phyloP scores from a whole-genome alignment of 345 rosid genomes.

The Syzygium oleosum region DNA sequence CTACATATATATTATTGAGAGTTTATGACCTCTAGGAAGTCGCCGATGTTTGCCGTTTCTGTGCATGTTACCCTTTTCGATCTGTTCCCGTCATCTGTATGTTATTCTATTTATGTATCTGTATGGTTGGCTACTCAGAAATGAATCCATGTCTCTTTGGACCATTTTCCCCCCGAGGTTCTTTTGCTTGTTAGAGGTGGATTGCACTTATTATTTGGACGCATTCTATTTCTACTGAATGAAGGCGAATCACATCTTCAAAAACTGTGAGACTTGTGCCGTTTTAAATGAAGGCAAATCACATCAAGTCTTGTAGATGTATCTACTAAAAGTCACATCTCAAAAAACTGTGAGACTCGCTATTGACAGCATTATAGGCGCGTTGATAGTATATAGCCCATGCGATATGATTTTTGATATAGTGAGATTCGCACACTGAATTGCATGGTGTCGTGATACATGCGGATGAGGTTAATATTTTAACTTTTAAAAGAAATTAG shows the following conservation, averaged over 20 bases:
- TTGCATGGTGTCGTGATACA: too few species aligned
- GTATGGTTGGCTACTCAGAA: not conserved
- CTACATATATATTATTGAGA: not conserved
- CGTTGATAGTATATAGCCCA: rapidly evolving
- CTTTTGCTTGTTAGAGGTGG: not conserved
- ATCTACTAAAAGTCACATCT: too few species aligned
- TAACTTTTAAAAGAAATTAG: not conserved
- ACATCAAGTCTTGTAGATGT: rapidly evolving
- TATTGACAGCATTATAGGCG: rapidly evolving
- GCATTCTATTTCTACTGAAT: not conserved
- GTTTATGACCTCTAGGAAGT: not conserved
- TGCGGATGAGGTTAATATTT: rapidly evolving
- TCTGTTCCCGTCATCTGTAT: not conserved
- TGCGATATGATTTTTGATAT: too few species aligned
- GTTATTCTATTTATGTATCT: not conserved
- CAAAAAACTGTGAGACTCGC: rapidly evolving
- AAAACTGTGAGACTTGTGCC: rapidly evolving
- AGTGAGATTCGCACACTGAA: rapidly evolving
- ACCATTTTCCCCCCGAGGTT: not conserved
- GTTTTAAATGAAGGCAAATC: not conserved
- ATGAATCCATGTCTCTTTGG: not conserved
- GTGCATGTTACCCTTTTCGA: not conserved
- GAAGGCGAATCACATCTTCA: rapidly evolving
- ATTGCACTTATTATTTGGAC: rapidly evolving
- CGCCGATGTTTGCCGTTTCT: rapidly evolving